These are phyloP conservation scores for Carallia pectinifolia DNA, from an alignment of 345 rosid genomes.

Conservation along the genomic window DNA sequence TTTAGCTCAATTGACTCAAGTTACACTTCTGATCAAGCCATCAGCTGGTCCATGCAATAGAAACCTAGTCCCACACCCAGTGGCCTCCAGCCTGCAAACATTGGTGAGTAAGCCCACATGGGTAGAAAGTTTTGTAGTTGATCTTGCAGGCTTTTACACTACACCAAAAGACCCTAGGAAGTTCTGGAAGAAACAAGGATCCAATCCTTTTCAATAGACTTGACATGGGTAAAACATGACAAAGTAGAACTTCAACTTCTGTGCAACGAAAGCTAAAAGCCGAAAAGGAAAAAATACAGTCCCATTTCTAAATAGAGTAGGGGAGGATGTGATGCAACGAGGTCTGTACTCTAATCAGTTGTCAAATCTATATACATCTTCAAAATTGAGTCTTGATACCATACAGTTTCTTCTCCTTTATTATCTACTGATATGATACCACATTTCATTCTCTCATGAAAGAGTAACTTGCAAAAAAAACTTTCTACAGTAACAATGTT, in stretches of 20 bases:
- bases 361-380: too few species aligned
- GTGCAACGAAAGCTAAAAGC: constrained; percentile 4
- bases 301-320: constrained; percentile 10
- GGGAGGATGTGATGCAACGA: constrained; percentile 27
- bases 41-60: not conserved
- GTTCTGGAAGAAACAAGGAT: constrained; percentile 23
- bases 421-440: too few species aligned
- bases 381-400: too few species aligned
- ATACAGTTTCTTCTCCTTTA: too few species aligned
- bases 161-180: not conserved
- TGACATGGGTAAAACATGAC: constrained; percentile 13
- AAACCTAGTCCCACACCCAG: not conserved
- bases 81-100: constrained; percentile 21
- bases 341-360: constrained; percentile 6
- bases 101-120: constrained; percentile 11
- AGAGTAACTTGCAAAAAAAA: not conserved
- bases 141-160: constrained; percentile 13
- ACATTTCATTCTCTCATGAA: not conserved
- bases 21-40: constrained; percentile 9
- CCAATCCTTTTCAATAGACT: not conserved
- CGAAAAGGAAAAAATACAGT: constrained; percentile 12
- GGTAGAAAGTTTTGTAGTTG: constrained; percentile 10
- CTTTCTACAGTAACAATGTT: not conserved
- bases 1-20: constrained; percentile 28
- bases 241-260: not conserved